Base-by-base conservation (phyloP, 495 filamentous ascomycete species). In the Penicillium robsamsonii region DNA sequence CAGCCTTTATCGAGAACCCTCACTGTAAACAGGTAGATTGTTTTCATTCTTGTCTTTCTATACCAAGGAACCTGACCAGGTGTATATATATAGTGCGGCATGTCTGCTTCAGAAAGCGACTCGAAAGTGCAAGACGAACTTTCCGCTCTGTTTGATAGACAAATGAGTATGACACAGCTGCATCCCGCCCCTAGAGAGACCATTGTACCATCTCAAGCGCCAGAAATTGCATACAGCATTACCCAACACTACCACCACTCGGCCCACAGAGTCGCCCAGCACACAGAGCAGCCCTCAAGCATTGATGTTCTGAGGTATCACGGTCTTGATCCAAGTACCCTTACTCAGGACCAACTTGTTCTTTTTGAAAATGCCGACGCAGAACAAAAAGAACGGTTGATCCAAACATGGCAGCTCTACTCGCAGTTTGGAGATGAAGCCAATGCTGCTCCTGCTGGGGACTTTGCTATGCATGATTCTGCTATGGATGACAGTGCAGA, bases 181-280 rank as follows among this genome's bases (percentile, higher is more conserved):
- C 46, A 55, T 33, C 31, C 30, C 27, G n/a, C 37, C 29, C 44
- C 47, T 46, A 42, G 18, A 52, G 50, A 43, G 12, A 18, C 38
- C 27, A 35, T 15, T 29, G 13, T 40, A 64, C 67, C 54, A 68
- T 61, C 46, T 64, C 62, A 37, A 65, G 59, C 33, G 46, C 59
- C 70, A 24, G 63, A 72, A 12, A 81, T 82, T 54, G 75, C 76
- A 50, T 90, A 89, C 72, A 86, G 83, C 51, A 81, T 90, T 58
- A 79, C 86, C 12, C 86, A 87, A 59, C 88, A 91, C 68, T 91
- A 91, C 67, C 83, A 87, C 60, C 89, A 91, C 65, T 88, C 87
- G 2, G 69, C 83, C 27, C 87, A 90, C 58, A 55, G 70, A 69
- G 64, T 57, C 12, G 75, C 50, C 18, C 46, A 24, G 18, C 31